Conservation (phyloP, 2,329 filamentous ascomycete species). For the Sclerotinia trifoliorum region DNA sequence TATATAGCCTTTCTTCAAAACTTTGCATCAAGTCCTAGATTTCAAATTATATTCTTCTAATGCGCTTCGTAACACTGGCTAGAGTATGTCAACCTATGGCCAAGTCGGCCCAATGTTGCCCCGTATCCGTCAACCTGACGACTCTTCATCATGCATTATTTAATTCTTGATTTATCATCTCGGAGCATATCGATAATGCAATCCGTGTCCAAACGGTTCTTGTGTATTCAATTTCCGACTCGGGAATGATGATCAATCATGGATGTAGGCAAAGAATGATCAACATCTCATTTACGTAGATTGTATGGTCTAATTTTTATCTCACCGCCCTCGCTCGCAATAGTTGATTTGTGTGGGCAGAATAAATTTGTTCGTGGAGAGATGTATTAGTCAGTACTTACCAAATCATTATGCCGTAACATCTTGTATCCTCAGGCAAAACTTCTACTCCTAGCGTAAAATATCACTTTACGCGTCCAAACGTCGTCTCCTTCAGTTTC, state of each 20-base stretch:
- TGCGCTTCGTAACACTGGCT: not conserved
- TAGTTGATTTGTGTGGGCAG: too few species aligned
- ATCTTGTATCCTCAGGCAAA: not conserved
- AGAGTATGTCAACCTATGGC: not conserved
- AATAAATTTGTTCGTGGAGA: too few species aligned
- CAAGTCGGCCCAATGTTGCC: not conserved
- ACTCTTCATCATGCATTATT: not conserved
- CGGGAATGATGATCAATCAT: not conserved
- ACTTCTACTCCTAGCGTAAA: not conserved
- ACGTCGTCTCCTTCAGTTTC: slow-evolving; percentile 5
- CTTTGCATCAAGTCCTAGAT: not conserved
- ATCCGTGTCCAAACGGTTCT: not conserved
- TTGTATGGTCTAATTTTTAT: too few species aligned
- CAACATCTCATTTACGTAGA: too few species aligned
- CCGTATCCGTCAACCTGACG: not conserved
- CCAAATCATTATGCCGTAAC: too few species aligned
- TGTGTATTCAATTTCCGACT: not conserved
- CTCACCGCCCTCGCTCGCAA: too few species aligned
- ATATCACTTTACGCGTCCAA: slow-evolving; percentile 21
- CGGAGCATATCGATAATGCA: not conserved
- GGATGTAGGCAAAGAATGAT: too few species aligned
- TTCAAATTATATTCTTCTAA: not conserved
- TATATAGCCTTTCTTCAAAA: not conserved
- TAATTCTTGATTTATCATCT: too few species aligned
- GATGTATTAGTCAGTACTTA: too few species aligned